phyloP scores from a whole-genome alignment of 1,284 basidiomycete species.

The Rhodotorula sp. region DNA sequence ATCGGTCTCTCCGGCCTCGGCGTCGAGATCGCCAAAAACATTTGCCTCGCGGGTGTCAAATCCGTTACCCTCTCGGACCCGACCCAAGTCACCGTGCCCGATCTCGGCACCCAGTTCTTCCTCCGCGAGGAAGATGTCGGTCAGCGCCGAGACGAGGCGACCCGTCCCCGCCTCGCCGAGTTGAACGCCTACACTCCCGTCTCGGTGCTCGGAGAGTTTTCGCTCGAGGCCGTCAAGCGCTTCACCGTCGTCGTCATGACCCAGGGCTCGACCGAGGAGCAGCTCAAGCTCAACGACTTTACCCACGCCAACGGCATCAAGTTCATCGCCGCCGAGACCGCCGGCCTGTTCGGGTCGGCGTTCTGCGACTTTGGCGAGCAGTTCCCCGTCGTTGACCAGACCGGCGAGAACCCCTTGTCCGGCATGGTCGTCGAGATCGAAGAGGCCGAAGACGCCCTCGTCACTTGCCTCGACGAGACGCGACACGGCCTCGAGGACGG shows the following conservation, averaged over 20 bases:
- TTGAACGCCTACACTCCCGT: constrained; percentile 96
- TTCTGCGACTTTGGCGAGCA: constrained; percentile 97
- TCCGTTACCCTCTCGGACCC: constrained; percentile 96
- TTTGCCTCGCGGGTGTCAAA: constrained; percentile 94
- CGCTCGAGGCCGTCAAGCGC: constrained; percentile 73
- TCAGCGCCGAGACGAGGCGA: constrained; percentile 79
- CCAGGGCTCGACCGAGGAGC: constrained; percentile 71
- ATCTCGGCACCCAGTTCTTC: constrained; percentile 97
- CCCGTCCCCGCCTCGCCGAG: constrained; percentile 86
- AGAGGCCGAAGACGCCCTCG: constrained; percentile 83
- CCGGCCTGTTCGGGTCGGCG: constrained; percentile 88
- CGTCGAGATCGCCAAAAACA: constrained; percentile 97
- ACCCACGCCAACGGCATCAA: constrained; percentile 82
- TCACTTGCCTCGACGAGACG: constrained; percentile 95
- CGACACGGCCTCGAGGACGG: constrained; percentile 97
- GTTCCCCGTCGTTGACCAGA: constrained; percentile 92
- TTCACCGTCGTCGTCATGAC: constrained; percentile 79
- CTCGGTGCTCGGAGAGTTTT: constrained; percentile 70
- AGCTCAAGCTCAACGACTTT: constrained; percentile 93
- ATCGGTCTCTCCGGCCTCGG: constrained; percentile 91
- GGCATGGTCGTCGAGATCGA: constrained; percentile 95
- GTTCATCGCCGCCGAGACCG: constrained; percentile 89
- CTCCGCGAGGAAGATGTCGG: constrained; percentile 84
- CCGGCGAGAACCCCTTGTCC: constrained; percentile 85
- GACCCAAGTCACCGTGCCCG: constrained; percentile 76